Evolutionary conservation across 2,329 filamentous ascomycete species (phyloP).

Genomic region (Cyanodermella asteris): DNA sequence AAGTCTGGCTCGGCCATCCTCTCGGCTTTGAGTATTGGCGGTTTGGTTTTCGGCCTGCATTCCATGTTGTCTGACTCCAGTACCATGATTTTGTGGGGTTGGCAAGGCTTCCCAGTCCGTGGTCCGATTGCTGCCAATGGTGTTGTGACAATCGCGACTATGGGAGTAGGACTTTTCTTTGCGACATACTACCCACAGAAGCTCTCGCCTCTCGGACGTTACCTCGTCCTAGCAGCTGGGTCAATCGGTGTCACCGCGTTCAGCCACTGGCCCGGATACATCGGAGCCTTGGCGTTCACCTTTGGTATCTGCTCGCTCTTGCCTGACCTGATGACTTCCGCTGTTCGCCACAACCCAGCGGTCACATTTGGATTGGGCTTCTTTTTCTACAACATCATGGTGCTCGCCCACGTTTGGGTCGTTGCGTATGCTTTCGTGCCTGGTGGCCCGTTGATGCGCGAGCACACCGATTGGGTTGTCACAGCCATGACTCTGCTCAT

Average conservation of each 20-base stretch:
- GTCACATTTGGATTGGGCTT: slow-evolving; percentile 74
- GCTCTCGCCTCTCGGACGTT: slow-evolving; percentile 44
- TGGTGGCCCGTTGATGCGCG: slow-evolving; percentile 73
- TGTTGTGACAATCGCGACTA: slow-evolving; percentile 63
- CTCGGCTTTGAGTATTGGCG: slow-evolving; percentile 57
- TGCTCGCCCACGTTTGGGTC: slow-evolving; percentile 97
- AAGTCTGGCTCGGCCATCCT: slow-evolving; percentile 46
- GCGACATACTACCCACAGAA: slow-evolving; percentile 56
- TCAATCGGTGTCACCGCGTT: slow-evolving; percentile 57
- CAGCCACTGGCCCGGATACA: slow-evolving; percentile 73
- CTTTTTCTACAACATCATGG: slow-evolving; percentile 75
- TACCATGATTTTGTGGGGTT: slow-evolving; percentile 97
- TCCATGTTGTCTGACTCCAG: slow-evolving; percentile 89
- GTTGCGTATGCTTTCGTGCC: slow-evolving; percentile 97
- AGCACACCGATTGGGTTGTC: slow-evolving; percentile 95
- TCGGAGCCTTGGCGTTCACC: slow-evolving; percentile 54
- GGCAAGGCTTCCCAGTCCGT: slow-evolving; percentile 83
- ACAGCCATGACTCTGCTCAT: slow-evolving; percentile 62
- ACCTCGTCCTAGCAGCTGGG: slow-evolving; percentile 44
- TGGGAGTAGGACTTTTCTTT: slow-evolving; percentile 58
- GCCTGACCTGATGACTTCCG: slow-evolving; percentile 52
- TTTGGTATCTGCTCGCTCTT: slow-evolving; percentile 65
- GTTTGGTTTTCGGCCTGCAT: slow-evolving; percentile 72
- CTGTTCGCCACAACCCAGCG: slow-evolving; percentile 54
- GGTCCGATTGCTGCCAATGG: slow-evolving; percentile 78